Conservation (phyloP, 2,329 filamentous ascomycete genomes). For the Phialocephala sp. region DNA sequence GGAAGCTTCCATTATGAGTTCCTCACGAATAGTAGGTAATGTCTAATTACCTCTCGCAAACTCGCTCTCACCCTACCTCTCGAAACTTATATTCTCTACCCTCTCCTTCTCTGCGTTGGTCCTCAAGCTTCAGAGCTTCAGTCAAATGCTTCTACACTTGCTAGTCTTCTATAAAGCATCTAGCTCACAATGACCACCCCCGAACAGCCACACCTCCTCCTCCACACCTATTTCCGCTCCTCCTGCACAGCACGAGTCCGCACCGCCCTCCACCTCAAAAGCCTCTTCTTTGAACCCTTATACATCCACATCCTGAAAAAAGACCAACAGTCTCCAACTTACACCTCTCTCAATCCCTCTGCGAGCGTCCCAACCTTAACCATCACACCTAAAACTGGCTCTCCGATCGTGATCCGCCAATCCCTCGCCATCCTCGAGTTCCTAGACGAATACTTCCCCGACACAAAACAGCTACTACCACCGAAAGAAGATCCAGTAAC, state of each 20-base stretch:
- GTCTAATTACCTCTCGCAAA: background rate
- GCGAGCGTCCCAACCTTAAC: conserved; percentile 60
- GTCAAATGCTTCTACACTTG: too few species aligned
- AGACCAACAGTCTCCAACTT: conserved; percentile 54
- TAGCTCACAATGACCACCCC: background rate
- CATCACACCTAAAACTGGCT: conserved; percentile 34
- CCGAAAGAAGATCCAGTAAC: conserved; percentile 43
- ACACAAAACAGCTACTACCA: conserved; percentile 53
- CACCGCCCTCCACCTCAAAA: conserved; percentile 63
- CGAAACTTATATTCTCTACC: background rate
- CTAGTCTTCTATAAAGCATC: too few species aligned
- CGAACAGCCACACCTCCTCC: conserved; percentile 30
- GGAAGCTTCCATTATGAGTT: background rate
- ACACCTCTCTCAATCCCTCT: conserved; percentile 58
- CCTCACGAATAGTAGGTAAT: background rate
- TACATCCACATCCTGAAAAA: conserved; percentile 60
- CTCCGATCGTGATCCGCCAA: conserved; percentile 55
- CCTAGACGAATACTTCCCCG: conserved; percentile 60
- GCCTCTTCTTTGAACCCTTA: conserved; percentile 52
- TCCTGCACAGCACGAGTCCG: conserved; percentile 67
- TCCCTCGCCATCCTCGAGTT: conserved; percentile 67
- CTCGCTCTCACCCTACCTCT: background rate
- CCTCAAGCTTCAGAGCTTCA: too few species aligned
- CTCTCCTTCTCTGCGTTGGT: background rate
- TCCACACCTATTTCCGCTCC: conserved; percentile 67